Conservation (phyloP, 169 alveolate genomes). For the Cryptosporidium ryanae region DNA sequence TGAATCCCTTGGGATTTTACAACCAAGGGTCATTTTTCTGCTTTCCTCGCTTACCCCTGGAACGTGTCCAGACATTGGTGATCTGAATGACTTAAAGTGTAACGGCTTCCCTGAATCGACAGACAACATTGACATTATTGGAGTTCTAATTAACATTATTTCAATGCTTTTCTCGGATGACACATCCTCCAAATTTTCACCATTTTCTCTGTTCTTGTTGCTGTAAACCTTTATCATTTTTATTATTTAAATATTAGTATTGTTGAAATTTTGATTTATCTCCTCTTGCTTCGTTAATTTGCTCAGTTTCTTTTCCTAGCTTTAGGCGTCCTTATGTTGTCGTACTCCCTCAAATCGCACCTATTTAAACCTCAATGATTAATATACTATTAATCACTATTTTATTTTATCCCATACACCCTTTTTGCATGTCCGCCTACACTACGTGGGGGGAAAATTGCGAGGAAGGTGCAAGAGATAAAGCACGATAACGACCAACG, state of each 20-base stretch:
- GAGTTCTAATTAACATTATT: conserved; percentile 59
- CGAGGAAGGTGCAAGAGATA: too few species aligned
- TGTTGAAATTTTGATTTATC: background rate
- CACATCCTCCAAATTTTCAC: background rate
- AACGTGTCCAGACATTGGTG: conserved; percentile 67
- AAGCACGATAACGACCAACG: too few species aligned
- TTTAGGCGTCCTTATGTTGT: too few species aligned
- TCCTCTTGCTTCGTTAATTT: too few species aligned
- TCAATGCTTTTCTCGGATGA: background rate
- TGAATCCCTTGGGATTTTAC: conserved; percentile 51
- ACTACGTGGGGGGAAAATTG: too few species aligned
- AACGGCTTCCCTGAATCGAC: conserved; percentile 69
- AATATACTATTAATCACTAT: too few species aligned
- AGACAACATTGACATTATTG: conserved; percentile 70
- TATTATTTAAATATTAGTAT: background rate
- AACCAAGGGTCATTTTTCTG: conserved; percentile 67
- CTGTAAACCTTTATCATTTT: conserved; percentile 46
- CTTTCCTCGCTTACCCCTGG: conserved; percentile 68
- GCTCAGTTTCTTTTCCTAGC: too few species aligned
- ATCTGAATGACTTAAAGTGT: conserved; percentile 32
- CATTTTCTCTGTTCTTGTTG: background rate
- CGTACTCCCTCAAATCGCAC: too few species aligned
- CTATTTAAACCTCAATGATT: too few species aligned
- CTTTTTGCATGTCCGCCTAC: too few species aligned
- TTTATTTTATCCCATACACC: too few species aligned